Evolutionary conservation across 371 early-diverging fungal species (phyloP), one percentile per base, ranked within the genome.

Genomic region (Saksenaea vasiformis): DNA sequence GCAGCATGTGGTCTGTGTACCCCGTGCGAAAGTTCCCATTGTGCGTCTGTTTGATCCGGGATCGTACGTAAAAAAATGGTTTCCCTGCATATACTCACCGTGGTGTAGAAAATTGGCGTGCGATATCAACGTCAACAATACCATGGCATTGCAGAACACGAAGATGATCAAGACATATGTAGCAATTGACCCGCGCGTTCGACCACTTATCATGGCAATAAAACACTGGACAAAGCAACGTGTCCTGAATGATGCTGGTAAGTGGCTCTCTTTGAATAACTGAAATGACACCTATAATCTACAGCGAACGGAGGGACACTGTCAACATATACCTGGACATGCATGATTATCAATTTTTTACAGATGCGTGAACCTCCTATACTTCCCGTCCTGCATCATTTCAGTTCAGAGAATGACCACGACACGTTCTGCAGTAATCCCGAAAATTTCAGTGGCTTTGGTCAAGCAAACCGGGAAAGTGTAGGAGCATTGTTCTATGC

Each of bases 251-350:
- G 91, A 91, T 70, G 90, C 90, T 56, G 89, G 63, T 85, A 81
- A 47, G 22, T 9, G 5, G 11, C n/a, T 19, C 4, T 4, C 10
- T 47, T 10, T 9, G 51, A 22, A 47, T 22, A 22, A 9, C 17
- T 5, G 17, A 22, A n/a, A 22, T n/a, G 22, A 22, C 22, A 47
- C 27, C 59, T 73, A 62, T 38, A 69, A 73, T 37, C 60, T 65
- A 27, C 67, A 85, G 95, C 91, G 11, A 90, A 88, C 62, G 95
- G 96, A 47, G 97, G 97, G 13, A 97, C 97, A 0, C 72, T 97
- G 44, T 93, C 94, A 36, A 92, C 93, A 2, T 97, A 97, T 74
- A 90, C 96, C 19, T 95, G 96, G 96, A 93, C 92, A 17, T 92
- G 91, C 69, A 90, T 96, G 85, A 86, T 90, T 31, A 74, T 97